Percentiles rank a stretch among this genome's conserved stretches.
Conservation (phyloP, 345 rosid genomes). For the Carallia brachiata region DNA sequence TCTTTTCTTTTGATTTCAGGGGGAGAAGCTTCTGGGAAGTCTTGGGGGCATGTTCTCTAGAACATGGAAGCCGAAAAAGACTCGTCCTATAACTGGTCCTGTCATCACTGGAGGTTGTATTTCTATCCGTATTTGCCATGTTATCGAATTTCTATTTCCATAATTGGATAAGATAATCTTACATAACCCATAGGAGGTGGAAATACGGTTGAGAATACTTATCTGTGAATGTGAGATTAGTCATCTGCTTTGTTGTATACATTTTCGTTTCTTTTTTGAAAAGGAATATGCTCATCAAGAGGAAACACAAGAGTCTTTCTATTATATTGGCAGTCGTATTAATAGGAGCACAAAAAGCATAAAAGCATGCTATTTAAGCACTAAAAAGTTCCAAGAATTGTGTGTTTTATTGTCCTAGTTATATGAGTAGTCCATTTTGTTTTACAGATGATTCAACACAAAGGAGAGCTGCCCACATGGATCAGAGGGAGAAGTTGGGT, state of each 20-base stretch:
- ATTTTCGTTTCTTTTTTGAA: not conserved
- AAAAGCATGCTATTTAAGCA: not conserved
- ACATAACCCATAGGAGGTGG: not conserved
- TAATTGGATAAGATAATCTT: not conserved
- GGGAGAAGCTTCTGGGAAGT: constrained; percentile 94
- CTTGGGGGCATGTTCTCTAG: constrained; percentile 89
- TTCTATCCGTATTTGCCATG: not conserved
- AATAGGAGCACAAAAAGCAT: too few species aligned
- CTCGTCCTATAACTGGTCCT: constrained; percentile 67
- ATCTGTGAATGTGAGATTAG: not conserved
- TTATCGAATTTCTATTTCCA: not conserved
- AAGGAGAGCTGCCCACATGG: constrained; percentile 55
- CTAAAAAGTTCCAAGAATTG: not conserved
- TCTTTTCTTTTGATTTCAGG: constrained; percentile 47
- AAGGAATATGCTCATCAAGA: not conserved
- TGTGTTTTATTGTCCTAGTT: not conserved
- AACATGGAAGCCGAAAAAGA: constrained; percentile 96
- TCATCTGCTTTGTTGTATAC: not conserved
- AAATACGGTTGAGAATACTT: not conserved
- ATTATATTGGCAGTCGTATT: too few species aligned
- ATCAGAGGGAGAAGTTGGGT: constrained; percentile 84
- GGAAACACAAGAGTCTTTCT: not conserved
- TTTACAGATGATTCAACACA: constrained; percentile 58
- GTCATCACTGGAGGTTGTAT: constrained; percentile 57
- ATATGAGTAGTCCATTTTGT: constrained; percentile 1